phyloP scores from a whole-genome alignment of 768 basidiomycete genomes.

The Pisolithus orientalis region DNA sequence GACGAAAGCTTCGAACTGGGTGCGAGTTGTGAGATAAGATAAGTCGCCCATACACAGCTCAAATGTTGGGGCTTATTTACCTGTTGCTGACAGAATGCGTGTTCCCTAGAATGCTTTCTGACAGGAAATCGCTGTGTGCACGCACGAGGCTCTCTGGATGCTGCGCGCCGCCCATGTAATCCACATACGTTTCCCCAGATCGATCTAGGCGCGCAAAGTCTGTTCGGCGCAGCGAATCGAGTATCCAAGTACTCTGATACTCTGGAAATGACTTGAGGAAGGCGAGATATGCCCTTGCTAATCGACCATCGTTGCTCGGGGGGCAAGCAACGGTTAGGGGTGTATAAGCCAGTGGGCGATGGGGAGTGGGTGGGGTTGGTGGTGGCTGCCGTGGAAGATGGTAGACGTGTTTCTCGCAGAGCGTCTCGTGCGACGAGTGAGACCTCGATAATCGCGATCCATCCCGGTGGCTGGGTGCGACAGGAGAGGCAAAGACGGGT shows the following conservation, averaged over 20 bases:
- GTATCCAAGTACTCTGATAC: constrained; percentile 62
- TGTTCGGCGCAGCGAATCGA: constrained; percentile 59
- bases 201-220: constrained; percentile 58
- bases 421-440: constrained; percentile 34
- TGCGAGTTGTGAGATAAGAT: neutral
- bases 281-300: constrained; percentile 37
- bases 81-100: constrained; percentile 81
- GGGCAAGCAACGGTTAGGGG: constrained; percentile 17
- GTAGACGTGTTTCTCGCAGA: constrained; percentile 24
- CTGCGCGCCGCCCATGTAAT: constrained; percentile 81
- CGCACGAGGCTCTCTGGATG: constrained; percentile 75
- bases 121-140: constrained; percentile 65
- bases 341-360: constrained; percentile 15
- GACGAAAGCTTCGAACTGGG: constrained; percentile 66
- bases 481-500: constrained; percentile 22
- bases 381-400: neutral
- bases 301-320: constrained; percentile 25
- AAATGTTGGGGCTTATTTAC: constrained; percentile 30
- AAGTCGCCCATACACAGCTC: neutral
- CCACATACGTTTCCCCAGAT: constrained; percentile 69
- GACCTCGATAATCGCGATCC: constrained; percentile 32
- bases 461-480: constrained; percentile 33
- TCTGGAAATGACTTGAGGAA: constrained; percentile 46
- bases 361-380: neutral
- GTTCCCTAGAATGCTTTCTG: constrained; percentile 64